phyloP scores from a whole-genome alignment of 257 asterid genomes.

The Fraxinus pennsylvanica region DNA sequence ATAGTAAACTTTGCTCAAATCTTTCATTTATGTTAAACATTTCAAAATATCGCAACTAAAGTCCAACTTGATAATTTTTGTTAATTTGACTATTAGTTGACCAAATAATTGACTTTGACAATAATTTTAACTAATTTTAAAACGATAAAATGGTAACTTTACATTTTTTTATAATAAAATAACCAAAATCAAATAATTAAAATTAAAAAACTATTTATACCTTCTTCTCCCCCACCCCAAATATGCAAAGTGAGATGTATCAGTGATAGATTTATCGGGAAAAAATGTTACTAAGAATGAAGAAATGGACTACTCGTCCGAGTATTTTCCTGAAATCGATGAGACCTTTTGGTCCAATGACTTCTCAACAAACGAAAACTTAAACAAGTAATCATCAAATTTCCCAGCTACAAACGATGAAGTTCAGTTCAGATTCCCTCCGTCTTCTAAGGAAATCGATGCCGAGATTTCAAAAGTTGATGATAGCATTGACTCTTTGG shows the following conservation, averaged over 20 bases:
- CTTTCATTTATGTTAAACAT: too few relatives aligned
- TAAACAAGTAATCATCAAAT: not conserved
- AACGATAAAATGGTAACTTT: too few relatives aligned
- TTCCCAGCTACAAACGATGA: slow-evolving; percentile 4
- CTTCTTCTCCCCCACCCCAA: too few relatives aligned
- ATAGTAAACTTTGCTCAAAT: too few relatives aligned
- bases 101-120: too few relatives aligned
- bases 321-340: slow-evolving; percentile 49
- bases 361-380: slow-evolving; percentile 23
- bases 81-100: too few relatives aligned
- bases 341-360: slow-evolving; percentile 77
- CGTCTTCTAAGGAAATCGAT: not conserved
- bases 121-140: too few relatives aligned
- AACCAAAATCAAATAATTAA: too few relatives aligned
- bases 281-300: slow-evolving; percentile 34
- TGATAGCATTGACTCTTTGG: slow-evolving; percentile 78
- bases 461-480: slow-evolving; percentile 35
- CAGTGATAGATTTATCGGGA: slow-evolving; percentile 46
- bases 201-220: too few relatives aligned
- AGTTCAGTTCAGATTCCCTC: not conserved
- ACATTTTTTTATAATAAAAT: too few relatives aligned
- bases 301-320: slow-evolving; percentile 47
- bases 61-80: too few relatives aligned
- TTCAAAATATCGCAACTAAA: too few relatives aligned
- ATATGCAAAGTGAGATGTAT: slow-evolving; percentile 41